phyloP scores from a whole-genome alignment of 805 yeast genomes.

The Zygoascus bituminiphila region DNA sequence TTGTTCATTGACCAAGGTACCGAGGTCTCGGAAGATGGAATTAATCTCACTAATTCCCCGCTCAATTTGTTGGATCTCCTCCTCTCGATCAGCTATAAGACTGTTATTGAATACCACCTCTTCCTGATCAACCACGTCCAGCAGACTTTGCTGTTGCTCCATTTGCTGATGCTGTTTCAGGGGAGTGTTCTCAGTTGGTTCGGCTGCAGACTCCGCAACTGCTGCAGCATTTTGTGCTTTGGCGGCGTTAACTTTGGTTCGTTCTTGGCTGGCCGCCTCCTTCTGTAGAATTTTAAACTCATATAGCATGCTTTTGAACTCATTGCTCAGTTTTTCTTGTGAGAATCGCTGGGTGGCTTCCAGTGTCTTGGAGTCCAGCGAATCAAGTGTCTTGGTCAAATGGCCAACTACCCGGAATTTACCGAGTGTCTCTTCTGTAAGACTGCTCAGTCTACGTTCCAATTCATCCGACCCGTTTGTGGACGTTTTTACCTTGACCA shows the following conservation, averaged over 20 bases:
- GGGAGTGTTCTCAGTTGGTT: slow-evolving; percentile 13
- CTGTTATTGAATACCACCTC: slow-evolving; percentile 24
- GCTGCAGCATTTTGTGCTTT: slow-evolving; percentile 1
- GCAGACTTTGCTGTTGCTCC: slow-evolving; percentile 37
- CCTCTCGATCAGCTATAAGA: slow-evolving; percentile 58
- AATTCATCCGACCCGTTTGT: background rate
- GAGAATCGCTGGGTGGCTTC: slow-evolving; percentile 29
- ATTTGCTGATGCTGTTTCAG: slow-evolving; percentile 13
- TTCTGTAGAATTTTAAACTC: slow-evolving; percentile 38
- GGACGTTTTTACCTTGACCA: slow-evolving; percentile 7
- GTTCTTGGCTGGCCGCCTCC: slow-evolving; percentile 43
- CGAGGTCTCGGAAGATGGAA: slow-evolving; percentile 73
- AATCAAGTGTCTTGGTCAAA: slow-evolving; percentile 11
- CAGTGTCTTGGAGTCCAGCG: slow-evolving; percentile 13
- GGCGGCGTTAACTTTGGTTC: slow-evolving; percentile 6
- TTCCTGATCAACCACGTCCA: slow-evolving; percentile 31
- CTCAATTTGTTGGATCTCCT: slow-evolving; percentile 63
- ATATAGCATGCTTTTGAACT: slow-evolving; percentile 44
- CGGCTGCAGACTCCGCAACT: slow-evolving; percentile 1
- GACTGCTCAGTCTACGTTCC: slow-evolving; percentile 13
- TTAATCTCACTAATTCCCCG: slow-evolving; percentile 80
- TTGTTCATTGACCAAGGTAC: slow-evolving; percentile 71
- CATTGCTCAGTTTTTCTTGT: slow-evolving; percentile 46
- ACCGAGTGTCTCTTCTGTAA: slow-evolving; percentile 13
- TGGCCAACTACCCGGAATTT: slow-evolving; percentile 15